Conservation (phyloP, 306 rosid genomes). For the Nissolia schottii region DNA sequence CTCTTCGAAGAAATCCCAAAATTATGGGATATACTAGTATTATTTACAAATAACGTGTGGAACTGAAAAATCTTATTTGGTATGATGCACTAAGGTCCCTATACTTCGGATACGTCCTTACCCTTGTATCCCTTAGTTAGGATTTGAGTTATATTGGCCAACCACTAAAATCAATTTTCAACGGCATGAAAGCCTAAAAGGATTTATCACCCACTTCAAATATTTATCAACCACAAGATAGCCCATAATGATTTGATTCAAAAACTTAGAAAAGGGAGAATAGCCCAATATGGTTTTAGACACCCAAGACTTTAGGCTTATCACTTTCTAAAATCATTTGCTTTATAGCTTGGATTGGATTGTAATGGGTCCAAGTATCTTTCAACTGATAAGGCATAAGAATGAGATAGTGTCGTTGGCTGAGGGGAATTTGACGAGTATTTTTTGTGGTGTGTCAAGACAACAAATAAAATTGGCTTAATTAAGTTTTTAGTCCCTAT, state of each 20-base stretch:
- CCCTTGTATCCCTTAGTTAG: not conserved
- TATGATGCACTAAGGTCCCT: not conserved
- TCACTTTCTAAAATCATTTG: too few relatives aligned
- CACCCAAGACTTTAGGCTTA: too few relatives aligned
- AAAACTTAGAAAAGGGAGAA: not conserved
- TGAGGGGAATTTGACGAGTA: not conserved
- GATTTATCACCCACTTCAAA: not conserved
- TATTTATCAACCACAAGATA: not conserved
- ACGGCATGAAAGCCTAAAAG: conserved; percentile 11
- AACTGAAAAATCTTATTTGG: not conserved
- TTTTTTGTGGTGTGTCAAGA: not conserved
- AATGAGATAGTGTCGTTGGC: not conserved
- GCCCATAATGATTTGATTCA: not conserved
- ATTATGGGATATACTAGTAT: not conserved
- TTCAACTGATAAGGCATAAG: not conserved
- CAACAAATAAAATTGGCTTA: too few relatives aligned
- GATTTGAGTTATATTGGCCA: not conserved
- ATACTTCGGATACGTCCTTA: not conserved
- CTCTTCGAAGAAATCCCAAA: not conserved
- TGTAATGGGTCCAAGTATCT: not conserved
- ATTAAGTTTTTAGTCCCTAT: too few relatives aligned
- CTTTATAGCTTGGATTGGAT: not conserved
- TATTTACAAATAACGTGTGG: not conserved
- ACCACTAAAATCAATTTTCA: not conserved
- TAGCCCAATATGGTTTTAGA: not conserved